Percentiles rank a stretch among this genome's conserved stretches.
Conservation (phyloP, 495 filamentous ascomycete genomes). For the Lindgomyces ingoldianus region DNA sequence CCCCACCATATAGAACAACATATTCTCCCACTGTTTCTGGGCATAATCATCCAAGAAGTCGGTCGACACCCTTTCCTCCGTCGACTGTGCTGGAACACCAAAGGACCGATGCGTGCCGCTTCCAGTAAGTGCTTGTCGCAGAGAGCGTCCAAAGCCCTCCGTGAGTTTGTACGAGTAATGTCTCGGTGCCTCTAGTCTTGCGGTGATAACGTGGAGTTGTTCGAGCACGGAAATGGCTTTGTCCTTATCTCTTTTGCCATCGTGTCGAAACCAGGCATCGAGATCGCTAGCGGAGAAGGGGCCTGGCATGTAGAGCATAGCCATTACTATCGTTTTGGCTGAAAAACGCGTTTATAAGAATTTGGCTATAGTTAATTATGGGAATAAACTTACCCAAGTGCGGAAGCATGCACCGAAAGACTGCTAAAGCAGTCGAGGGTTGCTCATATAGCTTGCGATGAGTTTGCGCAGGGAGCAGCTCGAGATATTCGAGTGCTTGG, state of each 20-base stretch:
- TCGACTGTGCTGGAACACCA: slow-evolving; percentile 72
- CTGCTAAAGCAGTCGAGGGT: slow-evolving; percentile 90
- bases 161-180: slow-evolving; percentile 69
- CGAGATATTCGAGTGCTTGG: slow-evolving; percentile 79
- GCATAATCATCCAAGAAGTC: slow-evolving; percentile 83
- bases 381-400: slow-evolving; percentile 66
- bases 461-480: slow-evolving; percentile 82
- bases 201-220: slow-evolving; percentile 76
- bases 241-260: slow-evolving; percentile 67
- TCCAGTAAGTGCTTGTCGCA: slow-evolving; percentile 83
- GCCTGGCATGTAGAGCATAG: slow-evolving; percentile 79
- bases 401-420: slow-evolving; percentile 95
- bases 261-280: slow-evolving; percentile 77
- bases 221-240: slow-evolving; percentile 77
- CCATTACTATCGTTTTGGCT: slow-evolving; percentile 96
- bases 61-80: slow-evolving; percentile 60
- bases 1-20: slow-evolving; percentile 91
- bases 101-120: slow-evolving; percentile 84
- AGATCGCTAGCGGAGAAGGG: slow-evolving; percentile 75
- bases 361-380: background rate
- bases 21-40: slow-evolving; percentile 87
- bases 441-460: slow-evolving; percentile 91
- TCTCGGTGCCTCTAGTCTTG: slow-evolving; percentile 56
- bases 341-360: slow-evolving; percentile 18
- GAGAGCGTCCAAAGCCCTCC: slow-evolving; percentile 70